A percentile compares a stretch with the other conserved stretches of the same genome.
Evolutionary conservation across 345 rosid species (phyloP).

Genomic region (Eucalyptus cladocalyx): DNA sequence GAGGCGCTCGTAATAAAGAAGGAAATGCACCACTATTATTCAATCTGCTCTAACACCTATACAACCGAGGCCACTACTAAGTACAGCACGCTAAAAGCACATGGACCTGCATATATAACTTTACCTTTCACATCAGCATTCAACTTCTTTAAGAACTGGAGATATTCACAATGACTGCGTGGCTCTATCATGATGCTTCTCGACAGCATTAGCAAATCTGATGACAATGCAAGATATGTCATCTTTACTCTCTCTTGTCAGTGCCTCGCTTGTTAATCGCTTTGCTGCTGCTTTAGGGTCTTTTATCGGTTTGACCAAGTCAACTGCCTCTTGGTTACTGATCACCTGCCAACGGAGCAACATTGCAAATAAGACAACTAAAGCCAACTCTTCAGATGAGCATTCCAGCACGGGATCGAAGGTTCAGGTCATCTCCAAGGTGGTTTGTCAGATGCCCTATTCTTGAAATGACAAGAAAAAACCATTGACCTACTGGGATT

Average conservation of each 20-base stretch:
- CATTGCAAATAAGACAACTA: background rate
- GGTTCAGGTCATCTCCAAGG: background rate
- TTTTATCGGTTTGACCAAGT: background rate
- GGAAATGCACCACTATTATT: background rate
- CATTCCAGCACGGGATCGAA: background rate
- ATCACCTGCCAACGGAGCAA: background rate
- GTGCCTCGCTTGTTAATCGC: conserved; percentile 1
- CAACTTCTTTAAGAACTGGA: background rate
- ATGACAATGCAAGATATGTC: conserved; percentile 7
- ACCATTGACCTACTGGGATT: background rate
- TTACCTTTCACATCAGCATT: background rate
- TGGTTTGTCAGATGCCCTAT: background rate
- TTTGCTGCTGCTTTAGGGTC: conserved; percentile 2
- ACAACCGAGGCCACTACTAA: background rate
- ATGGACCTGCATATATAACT: background rate
- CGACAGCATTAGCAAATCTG: background rate
- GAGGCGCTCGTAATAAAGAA: background rate
- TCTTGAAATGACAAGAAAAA: background rate
- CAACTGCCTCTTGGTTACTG: conserved; percentile 5
- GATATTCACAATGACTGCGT: background rate
- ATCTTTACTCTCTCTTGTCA: conserved; percentile 7
- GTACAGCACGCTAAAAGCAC: background rate
- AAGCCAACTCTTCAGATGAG: background rate
- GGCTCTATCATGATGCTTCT: background rate
- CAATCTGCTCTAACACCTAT: background rate